Evolutionary conservation across 768 basidiomycete species (phyloP), one percentile per base, ranked within the genome.

Genomic region (Pleurotus pulmonarius): DNA sequence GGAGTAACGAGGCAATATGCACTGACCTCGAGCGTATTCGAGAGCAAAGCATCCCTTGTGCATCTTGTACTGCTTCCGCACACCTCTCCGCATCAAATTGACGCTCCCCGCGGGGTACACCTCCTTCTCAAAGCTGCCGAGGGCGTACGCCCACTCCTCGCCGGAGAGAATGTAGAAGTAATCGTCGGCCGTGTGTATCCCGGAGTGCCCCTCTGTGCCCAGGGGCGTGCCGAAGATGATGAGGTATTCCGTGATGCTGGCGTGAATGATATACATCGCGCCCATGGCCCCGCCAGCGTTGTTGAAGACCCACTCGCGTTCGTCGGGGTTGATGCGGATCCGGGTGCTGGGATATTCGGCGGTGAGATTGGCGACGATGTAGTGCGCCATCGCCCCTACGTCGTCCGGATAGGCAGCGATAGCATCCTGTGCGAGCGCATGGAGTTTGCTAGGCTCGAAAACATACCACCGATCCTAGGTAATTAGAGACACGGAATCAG

Each of bases 211-310:
- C 73, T 99, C 97, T 1, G 96, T 98, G 11, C 97, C 97, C 8
- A 98, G 79, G 0, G 97, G 94, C 0, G 95, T 96, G 3, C 97
- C 95, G 60, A 96, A 97, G 63, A 98, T 88, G 69, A 94, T 94
- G 62, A 93, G 82, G 74, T 96, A 99, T 75, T 99, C 97, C 11
- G 96, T 98, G 64, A 99, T 87, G 73, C 86, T 89, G 13, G 96
- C 93, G 65, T 98, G 97, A 61, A 98, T 92, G 72, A 98, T 81
- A 70, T 94, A 97, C 96, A 99, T 98, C 34, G 88, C 88, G 43
- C 94, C 94, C 95, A 96, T 98, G 0, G 94, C 94, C 58, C 97
- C 97, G 11, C 95, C 97, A 0, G 96, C 95, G 64, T 98, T 98
- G 77, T 86, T 98, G 73, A 96, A 90, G 22, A 97, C 83, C 96